phyloP scores from a whole-genome alignment of 176 grass and related monocot genomes.

The Dactylis glomerata region DNA sequence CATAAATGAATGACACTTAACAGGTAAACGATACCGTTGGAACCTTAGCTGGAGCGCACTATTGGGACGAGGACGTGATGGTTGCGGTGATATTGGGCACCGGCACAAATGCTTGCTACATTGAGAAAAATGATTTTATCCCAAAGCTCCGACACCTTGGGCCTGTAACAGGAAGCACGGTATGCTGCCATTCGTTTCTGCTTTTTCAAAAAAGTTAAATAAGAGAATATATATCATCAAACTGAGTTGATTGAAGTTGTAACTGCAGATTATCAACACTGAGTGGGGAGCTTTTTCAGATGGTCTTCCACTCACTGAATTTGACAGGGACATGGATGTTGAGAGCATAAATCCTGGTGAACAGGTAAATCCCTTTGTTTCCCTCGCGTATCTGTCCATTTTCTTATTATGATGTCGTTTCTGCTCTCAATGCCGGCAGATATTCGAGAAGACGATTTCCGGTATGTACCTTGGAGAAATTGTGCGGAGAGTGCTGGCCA shows the following conservation, averaged over 20 bases:
- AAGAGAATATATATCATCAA: neutral
- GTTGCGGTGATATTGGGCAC: slow-evolving; percentile 53
- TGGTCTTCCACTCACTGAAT: slow-evolving; percentile 56
- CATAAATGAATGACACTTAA: neutral
- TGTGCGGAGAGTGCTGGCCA: slow-evolving; percentile 46
- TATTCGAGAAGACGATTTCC: slow-evolving; percentile 78
- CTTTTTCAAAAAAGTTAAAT: neutral
- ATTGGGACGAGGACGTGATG: slow-evolving; percentile 40
- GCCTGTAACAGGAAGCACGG: slow-evolving; percentile 39
- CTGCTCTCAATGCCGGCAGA: slow-evolving; percentile 11
- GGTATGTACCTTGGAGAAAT: slow-evolving; percentile 80
- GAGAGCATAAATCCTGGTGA: slow-evolving; percentile 66
- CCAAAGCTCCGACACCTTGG: slow-evolving; percentile 27
- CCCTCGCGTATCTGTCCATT: neutral
- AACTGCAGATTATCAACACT: slow-evolving; percentile 54
- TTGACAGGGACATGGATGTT: slow-evolving; percentile 48
- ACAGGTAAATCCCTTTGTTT: slow-evolving; percentile 11
- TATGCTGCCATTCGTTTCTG: neutral
- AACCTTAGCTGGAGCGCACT: slow-evolving; percentile 38
- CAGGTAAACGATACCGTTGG: slow-evolving; percentile 42
- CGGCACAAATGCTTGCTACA: slow-evolving; percentile 59
- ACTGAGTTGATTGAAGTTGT: neutral
- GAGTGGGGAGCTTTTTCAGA: slow-evolving; percentile 59
- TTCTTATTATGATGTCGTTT: neutral
- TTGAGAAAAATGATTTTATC: slow-evolving; percentile 31